Conservation (phyloP, 2,329 filamentous ascomycete species). For the Geosmithia flava region DNA sequence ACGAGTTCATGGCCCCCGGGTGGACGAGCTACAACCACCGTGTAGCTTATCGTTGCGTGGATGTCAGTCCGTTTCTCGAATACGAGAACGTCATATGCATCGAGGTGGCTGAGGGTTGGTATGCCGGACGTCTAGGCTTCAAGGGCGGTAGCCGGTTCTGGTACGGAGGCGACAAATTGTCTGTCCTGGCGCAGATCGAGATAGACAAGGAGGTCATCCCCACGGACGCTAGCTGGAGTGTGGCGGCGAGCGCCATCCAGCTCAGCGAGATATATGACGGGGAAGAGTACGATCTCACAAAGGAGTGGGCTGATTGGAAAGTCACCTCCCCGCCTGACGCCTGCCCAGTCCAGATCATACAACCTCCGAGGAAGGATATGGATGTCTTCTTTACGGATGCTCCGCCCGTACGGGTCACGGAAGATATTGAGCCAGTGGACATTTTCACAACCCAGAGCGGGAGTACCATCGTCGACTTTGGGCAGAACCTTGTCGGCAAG, state of each 20-base stretch:
- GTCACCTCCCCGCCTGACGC: slow-evolving; percentile 12
- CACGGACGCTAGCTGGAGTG: slow-evolving; percentile 27
- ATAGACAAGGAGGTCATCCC: slow-evolving; percentile 12
- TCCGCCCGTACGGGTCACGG: slow-evolving; percentile 28
- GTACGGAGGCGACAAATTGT: slow-evolving; percentile 21
- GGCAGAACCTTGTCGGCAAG: slow-evolving; percentile 44
- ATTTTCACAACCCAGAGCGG: slow-evolving; percentile 23
- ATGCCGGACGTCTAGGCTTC: slow-evolving; percentile 17
- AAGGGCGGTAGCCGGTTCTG: slow-evolving; percentile 10
- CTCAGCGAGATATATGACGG: slow-evolving; percentile 46
- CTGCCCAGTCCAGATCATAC: slow-evolving; percentile 16
- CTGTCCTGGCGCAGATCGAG: slow-evolving; percentile 23
- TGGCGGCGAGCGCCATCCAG: slow-evolving; percentile 32
- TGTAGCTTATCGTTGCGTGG: slow-evolving; percentile 38
- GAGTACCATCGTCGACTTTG: slow-evolving; percentile 39
- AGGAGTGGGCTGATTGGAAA: slow-evolving; percentile 14
- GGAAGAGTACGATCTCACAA: slow-evolving; percentile 32
- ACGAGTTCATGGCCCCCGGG: slow-evolving; percentile 31
- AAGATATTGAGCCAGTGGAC: slow-evolving; percentile 13
- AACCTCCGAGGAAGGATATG: slow-evolving; percentile 14
- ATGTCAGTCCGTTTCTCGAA: slow-evolving; percentile 29
- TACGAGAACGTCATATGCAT: slow-evolving; percentile 19
- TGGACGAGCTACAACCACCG: slow-evolving; percentile 38
- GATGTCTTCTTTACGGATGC: slow-evolving; percentile 25
- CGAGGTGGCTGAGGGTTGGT: slow-evolving; percentile 39